Base-by-base conservation (phyloP, 495 filamentous ascomycete species). In the Penicillium angulare region DNA sequence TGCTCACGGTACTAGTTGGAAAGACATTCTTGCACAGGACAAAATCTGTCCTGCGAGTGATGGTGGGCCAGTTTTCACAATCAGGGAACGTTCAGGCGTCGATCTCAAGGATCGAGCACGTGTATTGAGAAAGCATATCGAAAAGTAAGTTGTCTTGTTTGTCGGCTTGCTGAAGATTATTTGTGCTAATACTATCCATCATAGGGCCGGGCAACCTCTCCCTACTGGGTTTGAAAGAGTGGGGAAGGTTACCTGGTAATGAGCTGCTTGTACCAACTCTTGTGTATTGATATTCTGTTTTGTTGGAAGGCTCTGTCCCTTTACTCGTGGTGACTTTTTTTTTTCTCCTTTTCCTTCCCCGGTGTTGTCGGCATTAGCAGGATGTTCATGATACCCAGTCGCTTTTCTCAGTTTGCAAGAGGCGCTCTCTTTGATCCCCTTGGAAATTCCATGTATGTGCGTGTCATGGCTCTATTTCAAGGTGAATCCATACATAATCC, bases 21-120 rank as follows among this genome's bases (percentile, higher is more conserved):
- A 61, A 8, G 15, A 44, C 6, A 69, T 75, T 22, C 51, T 61
- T 1, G n/a, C 36, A 2, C 39, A 64, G 32, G 70, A 75, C 39
- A 38, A 52, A 1, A 29, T 61, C 0, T 62, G 63, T 46, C 54
- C 63, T 0, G 49, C 32, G 2, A 5, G 9, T n/a, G 36, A 50
- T 4, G 63, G 61, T 10, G 70, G 67, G 27, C 58, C 51, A 16
- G 20, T 38, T 3, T 27, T 48, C 5, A 39, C 55, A 23, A 38
- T 68, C 15, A 84, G 84, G 44, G 81, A 87, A 40, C 78, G 88
- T 10, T 85, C 83, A 22, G 86, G 91, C 57, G 85, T 90, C 0
- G 84, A 92, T 54, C 61, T 92, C 7, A 93, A 93, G 62, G 90
- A 93, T 57, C 89, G 89, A 50, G 90, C 90, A 2, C 69, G 89